phyloP scores from a whole-genome alignment of 176 grass and related monocot species.

The Areca catechu region DNA sequence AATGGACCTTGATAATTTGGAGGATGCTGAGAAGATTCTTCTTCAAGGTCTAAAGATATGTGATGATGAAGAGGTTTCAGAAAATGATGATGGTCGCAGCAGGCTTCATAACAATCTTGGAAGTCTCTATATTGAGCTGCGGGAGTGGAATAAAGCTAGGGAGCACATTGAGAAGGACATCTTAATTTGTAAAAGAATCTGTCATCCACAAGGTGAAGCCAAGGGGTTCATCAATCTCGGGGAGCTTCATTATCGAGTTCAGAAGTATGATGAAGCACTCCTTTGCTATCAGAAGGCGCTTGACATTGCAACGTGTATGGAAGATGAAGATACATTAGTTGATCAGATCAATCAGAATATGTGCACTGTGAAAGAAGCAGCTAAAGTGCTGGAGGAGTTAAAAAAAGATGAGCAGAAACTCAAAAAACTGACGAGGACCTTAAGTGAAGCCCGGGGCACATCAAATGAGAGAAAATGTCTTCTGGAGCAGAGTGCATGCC shows the following conservation, averaged over 20 bases:
- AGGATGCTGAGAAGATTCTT: conserved; percentile 71
- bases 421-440: conserved; percentile 68
- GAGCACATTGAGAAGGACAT: conserved; percentile 74
- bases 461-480: conserved; percentile 78
- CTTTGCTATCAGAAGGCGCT: conserved; percentile 68
- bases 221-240: conserved; percentile 91
- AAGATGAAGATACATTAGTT: conserved; percentile 68
- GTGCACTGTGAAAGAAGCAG: conserved; percentile 51
- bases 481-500: conserved; percentile 41
- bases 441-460: conserved; percentile 39
- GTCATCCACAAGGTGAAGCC: conserved; percentile 80
- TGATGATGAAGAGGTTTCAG: conserved; percentile 80
- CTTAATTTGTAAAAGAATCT: conserved; percentile 66
- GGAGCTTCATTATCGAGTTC: conserved; percentile 43
- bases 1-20: conserved; percentile 73
- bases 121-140: conserved; percentile 70
- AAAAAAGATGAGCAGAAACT: conserved; percentile 68
- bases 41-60: conserved; percentile 68
- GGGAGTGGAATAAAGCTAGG: conserved; percentile 47
- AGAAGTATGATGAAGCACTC: conserved; percentile 55
- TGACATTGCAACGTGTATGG: conserved; percentile 40
- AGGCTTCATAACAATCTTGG: conserved; percentile 95
- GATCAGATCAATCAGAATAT: conserved; percentile 73
- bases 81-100: conserved; percentile 65
- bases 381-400: conserved; percentile 47